These are phyloP conservation scores for Salisapilia sapeloensis DNA, from an alignment of 352 stramenopile genomes.

Conservation along the genomic window DNA sequence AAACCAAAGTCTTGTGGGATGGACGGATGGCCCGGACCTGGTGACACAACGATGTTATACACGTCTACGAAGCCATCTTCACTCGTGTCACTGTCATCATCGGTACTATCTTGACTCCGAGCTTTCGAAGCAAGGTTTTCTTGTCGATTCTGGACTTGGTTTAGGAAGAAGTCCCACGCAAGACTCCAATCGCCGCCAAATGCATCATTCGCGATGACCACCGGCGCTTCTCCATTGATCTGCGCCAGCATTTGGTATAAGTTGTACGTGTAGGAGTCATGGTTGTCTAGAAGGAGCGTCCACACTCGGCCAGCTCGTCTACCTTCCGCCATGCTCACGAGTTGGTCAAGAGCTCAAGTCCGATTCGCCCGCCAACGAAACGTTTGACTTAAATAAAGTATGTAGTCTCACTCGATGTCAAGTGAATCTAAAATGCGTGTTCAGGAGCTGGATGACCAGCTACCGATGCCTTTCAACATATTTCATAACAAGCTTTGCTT, in stretches of 20 bases:
- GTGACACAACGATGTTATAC: constrained; percentile 81
- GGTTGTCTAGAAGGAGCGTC: constrained; percentile 94
- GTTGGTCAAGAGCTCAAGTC: neutral
- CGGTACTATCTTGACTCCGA: constrained; percentile 1
- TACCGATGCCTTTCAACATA: too few relatives aligned
- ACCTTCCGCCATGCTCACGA: constrained; percentile 12
- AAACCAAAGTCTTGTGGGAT: constrained; percentile 75
- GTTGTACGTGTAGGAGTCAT: constrained; percentile 98
- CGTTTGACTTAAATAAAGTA: too few relatives aligned
- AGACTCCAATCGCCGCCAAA: constrained; percentile 47
- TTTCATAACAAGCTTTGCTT: too few relatives aligned
- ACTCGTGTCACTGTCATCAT: neutral
- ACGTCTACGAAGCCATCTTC: constrained; percentile 7
- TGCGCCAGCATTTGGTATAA: constrained; percentile 89
- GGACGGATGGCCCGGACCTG: constrained; percentile 81
- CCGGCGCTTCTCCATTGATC: constrained; percentile 72
- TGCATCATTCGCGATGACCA: constrained; percentile 89
- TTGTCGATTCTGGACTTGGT: constrained; percentile 7
- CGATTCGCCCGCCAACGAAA: constrained; percentile 1
- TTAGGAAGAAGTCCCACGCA: constrained; percentile 35
- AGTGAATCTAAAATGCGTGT: too few relatives aligned
- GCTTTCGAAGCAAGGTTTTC: too few relatives aligned
- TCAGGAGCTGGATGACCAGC: too few relatives aligned
- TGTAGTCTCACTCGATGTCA: too few relatives aligned
- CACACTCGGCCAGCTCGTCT: constrained; percentile 11